phyloP scores from a whole-genome alignment of 805 yeast species.

The Zygosaccharomyces pseudorouxii region DNA sequence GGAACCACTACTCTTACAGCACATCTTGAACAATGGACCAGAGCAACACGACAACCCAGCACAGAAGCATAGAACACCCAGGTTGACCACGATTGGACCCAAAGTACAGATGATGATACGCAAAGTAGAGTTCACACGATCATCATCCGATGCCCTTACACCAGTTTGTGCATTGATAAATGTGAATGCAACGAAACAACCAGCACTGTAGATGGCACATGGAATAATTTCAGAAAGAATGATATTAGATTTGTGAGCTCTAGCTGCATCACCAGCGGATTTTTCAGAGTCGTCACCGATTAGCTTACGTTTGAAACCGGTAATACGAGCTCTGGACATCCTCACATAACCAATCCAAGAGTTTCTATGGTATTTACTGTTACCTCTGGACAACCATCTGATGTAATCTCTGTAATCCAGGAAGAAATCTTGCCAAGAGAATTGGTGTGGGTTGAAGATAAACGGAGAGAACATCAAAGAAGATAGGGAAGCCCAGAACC shows the following conservation, averaged over 20 bases:
- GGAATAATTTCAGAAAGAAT: constrained; percentile 69
- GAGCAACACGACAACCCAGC: constrained; percentile 90
- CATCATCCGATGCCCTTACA: constrained; percentile 47
- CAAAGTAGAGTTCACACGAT: constrained; percentile 59
- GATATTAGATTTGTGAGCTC: constrained; percentile 76
- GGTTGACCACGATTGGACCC: constrained; percentile 86
- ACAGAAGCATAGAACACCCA: constrained; percentile 77
- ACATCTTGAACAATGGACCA: constrained; percentile 90
- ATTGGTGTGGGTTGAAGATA: constrained; percentile 96
- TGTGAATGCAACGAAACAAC: constrained; percentile 74
- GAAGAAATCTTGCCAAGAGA: constrained; percentile 92
- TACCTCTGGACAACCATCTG: constrained; percentile 88
- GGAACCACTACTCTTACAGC: constrained; percentile 96
- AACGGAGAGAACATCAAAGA: constrained; percentile 91
- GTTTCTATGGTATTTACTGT: constrained; percentile 81
- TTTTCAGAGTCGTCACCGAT: constrained; percentile 76
- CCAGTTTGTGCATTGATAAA: constrained; percentile 84
- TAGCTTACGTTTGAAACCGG: constrained; percentile 74
- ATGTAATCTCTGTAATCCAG: constrained; percentile 93
- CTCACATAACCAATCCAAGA: constrained; percentile 85
- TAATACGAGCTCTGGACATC: constrained; percentile 76
- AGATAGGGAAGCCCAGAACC: constrained; percentile 95
- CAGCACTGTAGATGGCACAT: constrained; percentile 67
- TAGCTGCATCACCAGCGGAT: constrained; percentile 75
- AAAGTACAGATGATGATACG: constrained; percentile 76